Conservation (phyloP, 202 grass and related monocot genomes). For the Panicum virgatum region DNA sequence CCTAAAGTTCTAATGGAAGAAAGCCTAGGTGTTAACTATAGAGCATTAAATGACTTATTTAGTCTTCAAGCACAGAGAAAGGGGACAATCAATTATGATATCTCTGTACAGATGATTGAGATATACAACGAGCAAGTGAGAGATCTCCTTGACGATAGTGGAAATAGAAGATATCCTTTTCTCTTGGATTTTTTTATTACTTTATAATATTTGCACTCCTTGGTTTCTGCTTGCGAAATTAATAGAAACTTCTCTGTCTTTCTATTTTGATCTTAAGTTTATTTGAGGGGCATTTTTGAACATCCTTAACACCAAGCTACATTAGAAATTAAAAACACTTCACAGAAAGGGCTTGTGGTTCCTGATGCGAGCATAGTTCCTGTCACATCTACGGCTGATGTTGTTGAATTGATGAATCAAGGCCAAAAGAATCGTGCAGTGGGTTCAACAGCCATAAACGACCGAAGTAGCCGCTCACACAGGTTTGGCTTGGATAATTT, state of each 20-base stretch:
- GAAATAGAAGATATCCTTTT: slow-evolving; percentile 94
- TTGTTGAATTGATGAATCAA: slow-evolving; percentile 87
- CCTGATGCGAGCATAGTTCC: slow-evolving; percentile 78
- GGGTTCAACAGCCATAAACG: slow-evolving; percentile 84
- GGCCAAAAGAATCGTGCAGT: slow-evolving; percentile 89
- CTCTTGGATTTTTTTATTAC: slow-evolving; percentile 3
- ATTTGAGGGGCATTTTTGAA: slow-evolving; percentile 31
- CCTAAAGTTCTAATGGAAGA: slow-evolving; percentile 64
- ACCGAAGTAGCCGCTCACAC: slow-evolving; percentile 94
- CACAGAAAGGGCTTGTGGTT: slow-evolving; percentile 73
- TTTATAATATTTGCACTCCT: slow-evolving; percentile 4
- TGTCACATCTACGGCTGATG: slow-evolving; percentile 72
- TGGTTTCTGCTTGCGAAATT: slow-evolving; percentile 14
- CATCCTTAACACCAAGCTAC: slow-evolving; percentile 67
- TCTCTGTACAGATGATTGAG: slow-evolving; percentile 95
- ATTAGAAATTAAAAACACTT: slow-evolving; percentile 89
- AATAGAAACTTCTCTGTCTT: slow-evolving; percentile 7
- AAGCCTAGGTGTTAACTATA: slow-evolving; percentile 86
- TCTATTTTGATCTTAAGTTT: slow-evolving; percentile 11
- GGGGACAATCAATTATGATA: slow-evolving; percentile 76
- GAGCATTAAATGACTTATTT: slow-evolving; percentile 95
- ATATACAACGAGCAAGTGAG: slow-evolving; percentile 99
- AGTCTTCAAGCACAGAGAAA: slow-evolving; percentile 70
- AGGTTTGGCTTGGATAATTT: slow-evolving; percentile 52
- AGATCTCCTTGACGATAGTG: slow-evolving; percentile 83